Base-by-base conservation (phyloP, 1,284 basidiomycete species). In the Dichomitus squalens region DNA sequence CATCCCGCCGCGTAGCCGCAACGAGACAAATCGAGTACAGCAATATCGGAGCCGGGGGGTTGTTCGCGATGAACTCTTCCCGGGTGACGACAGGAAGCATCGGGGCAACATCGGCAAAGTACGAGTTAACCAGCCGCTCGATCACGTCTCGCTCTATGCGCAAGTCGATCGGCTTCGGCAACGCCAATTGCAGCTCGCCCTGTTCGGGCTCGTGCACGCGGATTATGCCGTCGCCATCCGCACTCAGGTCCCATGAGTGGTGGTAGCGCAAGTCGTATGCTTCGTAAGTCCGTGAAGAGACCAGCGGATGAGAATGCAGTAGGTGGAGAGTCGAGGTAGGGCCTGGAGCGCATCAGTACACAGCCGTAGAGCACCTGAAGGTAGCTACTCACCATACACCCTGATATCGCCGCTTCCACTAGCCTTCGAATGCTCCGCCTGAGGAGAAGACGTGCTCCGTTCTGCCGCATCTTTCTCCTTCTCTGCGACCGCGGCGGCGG, bases 21-120 rank as follows among this genome's bases (percentile, higher is more conserved):
- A 96, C 86, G 35, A 94, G 87, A 73, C 95, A 97, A 71, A 98
- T 95, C 36, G 93, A 88, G 73, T 98, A 97, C 23, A 98, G 83
- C 58, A 98, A 75, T 38, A 95, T 80, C 1, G 92, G 89, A 14
- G 91, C 81, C 0, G 92, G 91, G 9, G 86, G 87, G 27, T 83
- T 79, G 52, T 75, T 83, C 18, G 87, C 83, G 55, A 96, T 76
- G 68, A 98, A 97, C 70, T 98, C 96, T 46, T 84, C 81, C 69
- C 90, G 85, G 16, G 92, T 93, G 57, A 98, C 83, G 64, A 98
- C 82, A 20, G 96, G 96, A 59, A 96, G 84, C 47, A 93, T 79
- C n/a, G 90, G 91, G 1, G 90, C 85, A 49, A 96, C 81, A 40
- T 94, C 87, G 20, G 83, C 81, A 73, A 98, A 98, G 77, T 95